Conservation (phyloP, 352 stramenopile genomes). For the Globisporangium cylindrosporum region DNA sequence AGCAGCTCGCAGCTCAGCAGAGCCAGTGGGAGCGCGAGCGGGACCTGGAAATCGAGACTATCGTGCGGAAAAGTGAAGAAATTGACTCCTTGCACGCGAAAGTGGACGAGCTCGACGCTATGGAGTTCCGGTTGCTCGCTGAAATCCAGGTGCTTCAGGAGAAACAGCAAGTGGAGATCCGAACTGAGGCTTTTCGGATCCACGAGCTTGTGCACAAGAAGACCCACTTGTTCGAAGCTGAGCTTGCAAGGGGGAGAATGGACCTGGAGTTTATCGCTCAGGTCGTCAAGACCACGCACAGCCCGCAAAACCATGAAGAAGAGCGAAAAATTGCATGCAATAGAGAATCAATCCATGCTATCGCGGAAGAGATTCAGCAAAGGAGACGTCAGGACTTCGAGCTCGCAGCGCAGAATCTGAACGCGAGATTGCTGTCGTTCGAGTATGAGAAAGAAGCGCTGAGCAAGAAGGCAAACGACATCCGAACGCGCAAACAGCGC, state of each 20-base stretch:
- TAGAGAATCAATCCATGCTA: slow-evolving; percentile 16
- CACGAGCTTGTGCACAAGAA: slow-evolving; percentile 42
- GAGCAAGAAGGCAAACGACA: slow-evolving; percentile 27
- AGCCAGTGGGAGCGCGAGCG: slow-evolving; percentile 40
- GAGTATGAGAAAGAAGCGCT: slow-evolving; percentile 37
- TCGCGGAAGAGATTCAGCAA: slow-evolving; percentile 36
- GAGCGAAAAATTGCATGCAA: neutral
- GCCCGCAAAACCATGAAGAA: slow-evolving; percentile 3
- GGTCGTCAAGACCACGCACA: slow-evolving; percentile 24
- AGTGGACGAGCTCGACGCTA: slow-evolving; percentile 27
- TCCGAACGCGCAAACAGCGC: slow-evolving; percentile 38
- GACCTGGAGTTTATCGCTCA: slow-evolving; percentile 50
- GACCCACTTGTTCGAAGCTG: slow-evolving; percentile 40
- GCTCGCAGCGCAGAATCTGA: slow-evolving; percentile 25
- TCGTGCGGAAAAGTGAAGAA: slow-evolving; percentile 25
- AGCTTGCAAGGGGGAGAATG: slow-evolving; percentile 40
- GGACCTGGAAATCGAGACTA: slow-evolving; percentile 30
- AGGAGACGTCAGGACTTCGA: slow-evolving; percentile 35
- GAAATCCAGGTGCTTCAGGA: slow-evolving; percentile 53
- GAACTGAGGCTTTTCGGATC: slow-evolving; percentile 37
- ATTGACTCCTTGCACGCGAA: slow-evolving; percentile 24
- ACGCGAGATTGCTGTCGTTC: slow-evolving; percentile 37
- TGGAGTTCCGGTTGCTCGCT: slow-evolving; percentile 39
- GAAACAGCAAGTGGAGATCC: slow-evolving; percentile 30
- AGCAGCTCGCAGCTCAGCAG: slow-evolving; percentile 13